A percentile compares a stretch with the other conserved stretches of the same genome.
Conservation (phyloP, 306 rosid genomes). For the Glycine latifolia region DNA sequence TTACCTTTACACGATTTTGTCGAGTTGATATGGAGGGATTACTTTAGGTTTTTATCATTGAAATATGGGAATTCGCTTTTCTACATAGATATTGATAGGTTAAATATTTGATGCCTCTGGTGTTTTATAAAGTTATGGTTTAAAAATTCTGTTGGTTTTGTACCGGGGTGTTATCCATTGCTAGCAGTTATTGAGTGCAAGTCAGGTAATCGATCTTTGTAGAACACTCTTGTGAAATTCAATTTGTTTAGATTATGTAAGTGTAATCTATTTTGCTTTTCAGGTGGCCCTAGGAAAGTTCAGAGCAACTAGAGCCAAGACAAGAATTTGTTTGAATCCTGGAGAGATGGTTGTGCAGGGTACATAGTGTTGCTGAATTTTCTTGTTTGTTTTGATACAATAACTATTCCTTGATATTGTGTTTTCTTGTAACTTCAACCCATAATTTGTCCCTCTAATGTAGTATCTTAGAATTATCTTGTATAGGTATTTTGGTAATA, state of each 20-base stretch:
- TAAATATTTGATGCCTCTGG: constrained; percentile 31
- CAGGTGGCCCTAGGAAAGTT: constrained; percentile 95
- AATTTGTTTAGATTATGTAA: too few species aligned
- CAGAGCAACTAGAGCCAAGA: constrained; percentile 81
- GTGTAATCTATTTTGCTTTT: constrained; percentile 1
- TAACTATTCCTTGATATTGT: too few species aligned
- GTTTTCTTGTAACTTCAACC: too few species aligned
- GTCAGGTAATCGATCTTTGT: constrained; percentile 15
- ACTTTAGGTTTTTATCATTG: constrained; percentile 86
- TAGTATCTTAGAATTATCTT: too few species aligned
- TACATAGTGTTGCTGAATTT: too few species aligned
- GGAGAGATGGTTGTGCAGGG: constrained; percentile 93
- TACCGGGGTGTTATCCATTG: background rate
- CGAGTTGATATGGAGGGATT: constrained; percentile 98
- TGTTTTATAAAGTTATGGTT: constrained; percentile 9
- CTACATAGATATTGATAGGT: constrained; percentile 69
- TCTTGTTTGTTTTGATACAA: too few species aligned
- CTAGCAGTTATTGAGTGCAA: constrained; percentile 26
- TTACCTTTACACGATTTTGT: constrained; percentile 75
- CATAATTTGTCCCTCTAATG: too few species aligned
- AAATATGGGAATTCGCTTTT: constrained; percentile 87
- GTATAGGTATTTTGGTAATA: too few species aligned
- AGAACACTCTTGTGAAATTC: background rate
- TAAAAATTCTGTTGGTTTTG: constrained; percentile 6
- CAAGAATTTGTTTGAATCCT: constrained; percentile 74